phyloP scores from a whole-genome alignment of 257 asterid species.

The Thymus mandschuricus region DNA sequence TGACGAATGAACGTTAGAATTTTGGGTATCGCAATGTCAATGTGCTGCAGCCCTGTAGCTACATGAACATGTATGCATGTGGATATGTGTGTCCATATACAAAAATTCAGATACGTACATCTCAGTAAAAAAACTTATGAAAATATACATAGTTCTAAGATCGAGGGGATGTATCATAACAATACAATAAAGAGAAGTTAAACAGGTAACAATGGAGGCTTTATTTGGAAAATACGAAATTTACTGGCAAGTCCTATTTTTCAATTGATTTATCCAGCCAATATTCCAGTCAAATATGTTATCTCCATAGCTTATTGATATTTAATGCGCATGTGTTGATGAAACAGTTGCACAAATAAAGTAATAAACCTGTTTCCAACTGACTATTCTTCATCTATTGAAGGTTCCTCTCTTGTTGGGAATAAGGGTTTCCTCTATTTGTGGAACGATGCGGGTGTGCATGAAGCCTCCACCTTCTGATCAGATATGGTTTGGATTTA shows the following conservation, averaged over 20 bases:
- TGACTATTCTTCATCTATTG: slow-evolving; percentile 37
- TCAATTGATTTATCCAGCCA: background rate
- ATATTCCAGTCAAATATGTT: slow-evolving; percentile 10
- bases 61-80: background rate
- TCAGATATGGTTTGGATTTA: slow-evolving; percentile 90
- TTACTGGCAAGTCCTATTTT: slow-evolving; percentile 1
- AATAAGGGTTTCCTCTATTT: slow-evolving; percentile 72
- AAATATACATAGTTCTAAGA: background rate
- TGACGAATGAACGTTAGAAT: background rate
- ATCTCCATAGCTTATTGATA: background rate
- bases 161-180: background rate
- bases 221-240: slow-evolving; percentile 6
- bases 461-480: slow-evolving; percentile 98
- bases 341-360: slow-evolving; percentile 16
- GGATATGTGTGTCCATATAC: background rate
- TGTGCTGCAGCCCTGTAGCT: slow-evolving; percentile 8
- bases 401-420: slow-evolving; percentile 90
- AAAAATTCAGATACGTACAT: background rate
- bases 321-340: slow-evolving; percentile 8
- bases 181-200: background rate
- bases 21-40: slow-evolving; percentile 9
- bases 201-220: background rate
- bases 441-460: slow-evolving; percentile 76
- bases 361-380: slow-evolving; percentile 11
- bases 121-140: background rate